phyloP scores from a whole-genome alignment of 2,329 filamentous ascomycete species.

The Capronia americana region DNA sequence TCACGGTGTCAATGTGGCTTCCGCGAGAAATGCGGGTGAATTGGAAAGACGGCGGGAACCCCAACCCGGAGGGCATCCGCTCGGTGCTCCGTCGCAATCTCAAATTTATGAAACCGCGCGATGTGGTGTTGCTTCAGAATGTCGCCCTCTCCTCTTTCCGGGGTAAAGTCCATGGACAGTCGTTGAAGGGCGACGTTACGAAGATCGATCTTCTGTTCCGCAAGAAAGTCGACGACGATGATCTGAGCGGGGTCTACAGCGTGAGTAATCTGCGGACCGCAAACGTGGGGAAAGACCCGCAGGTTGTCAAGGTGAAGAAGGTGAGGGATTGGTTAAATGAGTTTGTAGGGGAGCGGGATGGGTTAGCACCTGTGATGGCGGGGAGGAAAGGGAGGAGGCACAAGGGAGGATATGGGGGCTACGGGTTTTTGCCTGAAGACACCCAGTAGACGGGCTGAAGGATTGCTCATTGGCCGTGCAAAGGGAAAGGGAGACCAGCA shows the following conservation, averaged over 20 bases:
- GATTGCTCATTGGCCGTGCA: not conserved
- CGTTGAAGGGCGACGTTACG: conserved; percentile 73
- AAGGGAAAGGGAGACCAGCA: not conserved
- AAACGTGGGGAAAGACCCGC: conserved; percentile 49
- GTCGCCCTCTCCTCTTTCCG: conserved; percentile 78
- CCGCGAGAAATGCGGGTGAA: conserved; percentile 39
- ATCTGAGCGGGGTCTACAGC: conserved; percentile 64
- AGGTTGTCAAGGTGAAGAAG: conserved; percentile 67
- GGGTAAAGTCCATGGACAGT: conserved; percentile 82
- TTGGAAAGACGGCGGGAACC: conserved; percentile 40
- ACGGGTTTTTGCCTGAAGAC: conserved; percentile 47
- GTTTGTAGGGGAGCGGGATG: conserved; percentile 64
- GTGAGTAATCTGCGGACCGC: conserved; percentile 55
- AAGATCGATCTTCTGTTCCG: conserved; percentile 71
- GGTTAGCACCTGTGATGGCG: conserved; percentile 7
- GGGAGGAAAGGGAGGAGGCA: conserved; percentile 26
- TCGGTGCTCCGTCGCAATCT: conserved; percentile 49
- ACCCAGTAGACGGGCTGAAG: conserved; percentile 42
- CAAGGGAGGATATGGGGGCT: conserved; percentile 14
- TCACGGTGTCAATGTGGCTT: conserved; percentile 86
- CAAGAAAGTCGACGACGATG: conserved; percentile 58
- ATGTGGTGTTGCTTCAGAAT: conserved; percentile 80
- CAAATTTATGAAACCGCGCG: conserved; percentile 66
- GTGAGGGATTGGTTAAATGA: conserved; percentile 77
- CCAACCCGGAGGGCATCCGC: conserved; percentile 40